phyloP scores from a whole-genome alignment of 345 rosid species.

The sweet orange (Citrus sinensis) region DVS_A1.0 CM039165.1:34627501-34628000 shows the following conservation, averaged over 20 bases:
- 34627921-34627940: background rate
- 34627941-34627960: background rate
- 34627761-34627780: background rate
- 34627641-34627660: conserved; percentile 87
- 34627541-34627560: conserved; percentile 92
- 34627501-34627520: background rate
- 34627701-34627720: background rate
- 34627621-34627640: conserved; percentile 88
- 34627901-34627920: background rate
- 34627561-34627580: conserved; percentile 86
- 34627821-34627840: background rate
- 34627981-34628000: background rate
- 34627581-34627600: conserved; percentile 88
- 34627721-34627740: background rate
- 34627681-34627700: conserved; percentile 67
- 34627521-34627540: conserved; percentile 70
- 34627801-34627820: background rate
- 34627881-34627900: background rate
- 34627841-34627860: background rate
- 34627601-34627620: conserved; percentile 92
- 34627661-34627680: conserved; percentile 96
- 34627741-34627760: too few relatives aligned
- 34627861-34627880: background rate
- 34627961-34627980: background rate
- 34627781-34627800: background rate